Percentiles rank a stretch among this genome's conserved stretches.
These are phyloP conservation scores for Lipomyces yamanashiensis DNA, from an alignment of 805 yeast genomes.

Conservation along the genomic window DNA sequence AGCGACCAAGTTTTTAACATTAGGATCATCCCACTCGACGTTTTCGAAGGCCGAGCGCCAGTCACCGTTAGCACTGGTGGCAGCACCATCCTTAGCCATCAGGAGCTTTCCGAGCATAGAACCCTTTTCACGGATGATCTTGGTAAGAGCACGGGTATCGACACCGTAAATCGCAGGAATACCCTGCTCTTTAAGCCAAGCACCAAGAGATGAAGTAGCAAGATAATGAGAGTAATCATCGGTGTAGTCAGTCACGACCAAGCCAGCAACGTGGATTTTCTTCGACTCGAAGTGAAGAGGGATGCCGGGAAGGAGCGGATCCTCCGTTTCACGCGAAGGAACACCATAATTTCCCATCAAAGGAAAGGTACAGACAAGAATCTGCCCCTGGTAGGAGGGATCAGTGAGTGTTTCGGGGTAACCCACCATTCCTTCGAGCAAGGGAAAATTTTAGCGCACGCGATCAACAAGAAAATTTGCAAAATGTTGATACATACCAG, in stretches of 20 bases:
- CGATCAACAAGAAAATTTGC: neutral
- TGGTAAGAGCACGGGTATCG: slow-evolving; percentile 94
- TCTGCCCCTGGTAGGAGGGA: slow-evolving; percentile 97
- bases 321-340: slow-evolving; percentile 80
- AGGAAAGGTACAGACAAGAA: slow-evolving; percentile 95
- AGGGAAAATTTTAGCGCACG: slow-evolving; percentile 6
- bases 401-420: slow-evolving; percentile 99
- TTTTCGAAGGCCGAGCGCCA: slow-evolving; percentile 71
- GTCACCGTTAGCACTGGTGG: slow-evolving; percentile 45
- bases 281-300: slow-evolving; percentile 94
- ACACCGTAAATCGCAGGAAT: slow-evolving; percentile 97
- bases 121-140: slow-evolving; percentile 89
- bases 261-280: slow-evolving; percentile 93
- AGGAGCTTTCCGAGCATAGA: slow-evolving; percentile 90
- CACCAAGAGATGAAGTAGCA: slow-evolving; percentile 89
- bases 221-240: slow-evolving; percentile 93
- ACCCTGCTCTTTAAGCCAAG: slow-evolving; percentile 89
- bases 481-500: slow-evolving; percentile 54
- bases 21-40: slow-evolving; percentile 94
- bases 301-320: slow-evolving; percentile 71
- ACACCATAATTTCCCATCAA: slow-evolving; percentile 98
- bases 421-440: slow-evolving; percentile 67
- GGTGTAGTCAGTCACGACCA: slow-evolving; percentile 95
- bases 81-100: slow-evolving; percentile 51
- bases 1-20: slow-evolving; percentile 87